Conservation (phyloP, 202 grass and related monocot genomes). For the Carex arenaria region DNA sequence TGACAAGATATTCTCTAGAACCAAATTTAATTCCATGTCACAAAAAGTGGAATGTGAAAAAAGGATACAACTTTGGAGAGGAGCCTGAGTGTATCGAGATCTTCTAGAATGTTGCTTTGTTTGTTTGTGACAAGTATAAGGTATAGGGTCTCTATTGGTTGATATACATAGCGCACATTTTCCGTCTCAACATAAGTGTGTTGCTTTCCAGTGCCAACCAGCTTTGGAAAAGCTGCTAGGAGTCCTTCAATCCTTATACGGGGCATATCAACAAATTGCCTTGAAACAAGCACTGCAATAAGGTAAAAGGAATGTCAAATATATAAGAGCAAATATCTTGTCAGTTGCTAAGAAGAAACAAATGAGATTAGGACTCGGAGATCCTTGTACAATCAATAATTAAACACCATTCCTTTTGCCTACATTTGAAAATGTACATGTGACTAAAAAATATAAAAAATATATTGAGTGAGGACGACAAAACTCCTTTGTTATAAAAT, state of each 20-base stretch:
- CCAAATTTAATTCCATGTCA: not conserved
- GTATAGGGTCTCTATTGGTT: constrained; percentile 82
- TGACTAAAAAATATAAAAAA: not conserved
- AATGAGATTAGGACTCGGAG: not conserved
- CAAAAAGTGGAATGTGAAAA: constrained; percentile 2
- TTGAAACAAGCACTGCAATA: constrained; percentile 75
- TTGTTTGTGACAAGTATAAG: constrained; percentile 89
- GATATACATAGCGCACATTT: constrained; percentile 93
- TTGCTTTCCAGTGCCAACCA: constrained; percentile 90
- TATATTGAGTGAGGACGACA: not conserved
- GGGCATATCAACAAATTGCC: constrained; percentile 91
- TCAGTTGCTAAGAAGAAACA: not conserved
- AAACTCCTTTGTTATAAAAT: not conserved
- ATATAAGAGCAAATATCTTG: not conserved
- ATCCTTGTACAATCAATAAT: not conserved
- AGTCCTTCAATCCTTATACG: constrained; percentile 89
- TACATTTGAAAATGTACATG: not conserved
- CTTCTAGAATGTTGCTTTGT: constrained; percentile 96
- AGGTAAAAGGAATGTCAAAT: not conserved
- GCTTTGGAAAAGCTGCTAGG: constrained; percentile 86
- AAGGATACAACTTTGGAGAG: constrained; percentile 96
- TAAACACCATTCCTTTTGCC: not conserved
- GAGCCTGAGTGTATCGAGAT: constrained; percentile 87
- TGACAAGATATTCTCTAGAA: constrained; percentile 14
- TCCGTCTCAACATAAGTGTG: constrained; percentile 97